Conservation (phyloP, 352 stramenopile genomes). For the Phytophthora agathidicida region DNA sequence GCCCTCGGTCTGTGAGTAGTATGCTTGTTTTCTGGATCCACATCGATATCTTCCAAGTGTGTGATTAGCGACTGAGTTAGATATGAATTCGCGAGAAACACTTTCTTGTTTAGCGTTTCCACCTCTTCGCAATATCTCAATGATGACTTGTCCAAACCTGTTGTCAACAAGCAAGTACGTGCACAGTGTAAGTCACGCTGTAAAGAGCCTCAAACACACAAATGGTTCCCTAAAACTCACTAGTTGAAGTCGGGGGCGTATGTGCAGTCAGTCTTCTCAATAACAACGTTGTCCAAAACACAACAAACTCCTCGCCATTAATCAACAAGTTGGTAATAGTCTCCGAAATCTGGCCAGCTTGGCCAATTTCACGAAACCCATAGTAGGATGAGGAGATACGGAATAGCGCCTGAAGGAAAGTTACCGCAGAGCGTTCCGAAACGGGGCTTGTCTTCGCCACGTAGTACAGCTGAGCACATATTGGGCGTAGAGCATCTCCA, state of each 20-base stretch:
- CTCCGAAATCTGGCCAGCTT: slow-evolving; percentile 79
- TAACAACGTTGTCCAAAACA: slow-evolving; percentile 88
- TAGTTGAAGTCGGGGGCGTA: slow-evolving; percentile 35
- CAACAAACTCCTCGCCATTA: slow-evolving; percentile 84
- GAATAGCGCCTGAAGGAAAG: slow-evolving; percentile 83
- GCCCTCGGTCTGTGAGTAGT: slow-evolving; percentile 6
- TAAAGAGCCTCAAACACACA: neutral
- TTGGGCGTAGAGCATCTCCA: slow-evolving; percentile 72
- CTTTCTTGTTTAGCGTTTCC: slow-evolving; percentile 75
- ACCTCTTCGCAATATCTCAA: slow-evolving; percentile 73
- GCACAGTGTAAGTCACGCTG: slow-evolving; percentile 11
- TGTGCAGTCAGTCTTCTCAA: slow-evolving; percentile 71
- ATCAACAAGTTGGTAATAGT: slow-evolving; percentile 78
- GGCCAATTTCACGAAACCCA: slow-evolving; percentile 83
- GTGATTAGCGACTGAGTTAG: slow-evolving; percentile 67
- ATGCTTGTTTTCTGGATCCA: slow-evolving; percentile 38
- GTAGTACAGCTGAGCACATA: slow-evolving; percentile 84
- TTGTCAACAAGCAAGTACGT: slow-evolving; percentile 1
- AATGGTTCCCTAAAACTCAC: slow-evolving; percentile 41
- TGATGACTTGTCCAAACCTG: slow-evolving; percentile 56
- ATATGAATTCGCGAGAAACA: slow-evolving; percentile 78
- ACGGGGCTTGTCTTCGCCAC: slow-evolving; percentile 73
- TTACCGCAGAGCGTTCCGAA: slow-evolving; percentile 66
- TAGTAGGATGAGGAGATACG: slow-evolving; percentile 88
- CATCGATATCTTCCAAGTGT: slow-evolving; percentile 63